Evolutionary conservation across 176 grass and related monocot species (phyloP).

Genomic region (Bothriochloa decipiens): DNA sequence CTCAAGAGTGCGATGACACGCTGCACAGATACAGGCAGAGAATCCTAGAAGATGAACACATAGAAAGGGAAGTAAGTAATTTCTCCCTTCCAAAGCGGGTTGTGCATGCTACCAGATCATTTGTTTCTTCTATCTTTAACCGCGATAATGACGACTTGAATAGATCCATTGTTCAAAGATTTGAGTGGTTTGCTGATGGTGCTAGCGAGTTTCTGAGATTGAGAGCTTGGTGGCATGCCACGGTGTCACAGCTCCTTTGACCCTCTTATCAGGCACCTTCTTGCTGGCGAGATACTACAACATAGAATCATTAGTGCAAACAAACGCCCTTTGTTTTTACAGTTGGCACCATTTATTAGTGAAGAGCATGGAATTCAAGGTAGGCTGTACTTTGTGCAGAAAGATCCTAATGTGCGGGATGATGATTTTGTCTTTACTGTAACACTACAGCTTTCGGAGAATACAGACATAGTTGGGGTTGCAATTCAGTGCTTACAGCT

Average conservation of each 20-base stretch:
- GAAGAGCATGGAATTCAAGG: neutral
- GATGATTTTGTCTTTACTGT: neutral
- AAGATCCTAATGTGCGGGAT: neutral
- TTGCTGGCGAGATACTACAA: neutral
- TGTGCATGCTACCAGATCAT: neutral
- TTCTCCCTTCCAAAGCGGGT: neutral
- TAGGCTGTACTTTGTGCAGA: neutral
- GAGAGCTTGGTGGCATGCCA: conserved; percentile 8
- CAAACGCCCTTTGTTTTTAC: neutral
- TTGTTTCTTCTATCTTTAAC: neutral
- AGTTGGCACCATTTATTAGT: neutral
- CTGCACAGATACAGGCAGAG: no score
- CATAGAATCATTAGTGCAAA: neutral
- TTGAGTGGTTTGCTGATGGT: conserved; percentile 16
- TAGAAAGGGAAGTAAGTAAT: neutral
- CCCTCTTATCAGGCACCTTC: neutral
- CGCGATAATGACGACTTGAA: neutral
- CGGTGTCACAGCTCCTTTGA: neutral
- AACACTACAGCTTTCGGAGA: neutral
- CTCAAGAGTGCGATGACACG: no score
- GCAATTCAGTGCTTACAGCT: neutral
- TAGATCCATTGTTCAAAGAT: neutral
- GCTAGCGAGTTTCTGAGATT: neutral
- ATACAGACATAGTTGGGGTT: neutral
- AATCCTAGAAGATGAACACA: no score